phyloP scores from a whole-genome alignment of 495 filamentous ascomycete species.

The Penicillium riverlandense region DNA sequence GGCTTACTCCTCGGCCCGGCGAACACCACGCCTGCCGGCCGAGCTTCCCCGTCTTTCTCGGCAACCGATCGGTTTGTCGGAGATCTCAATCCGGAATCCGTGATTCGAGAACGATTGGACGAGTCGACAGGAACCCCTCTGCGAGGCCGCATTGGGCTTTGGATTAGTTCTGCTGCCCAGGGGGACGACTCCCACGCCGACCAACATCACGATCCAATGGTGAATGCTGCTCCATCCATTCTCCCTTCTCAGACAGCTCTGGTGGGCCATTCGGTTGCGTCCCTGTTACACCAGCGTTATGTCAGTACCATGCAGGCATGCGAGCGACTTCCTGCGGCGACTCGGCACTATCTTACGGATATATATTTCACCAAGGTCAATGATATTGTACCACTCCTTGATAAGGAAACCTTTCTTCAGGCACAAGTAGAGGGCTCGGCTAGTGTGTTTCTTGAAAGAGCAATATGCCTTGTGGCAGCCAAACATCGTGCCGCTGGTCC shows the following conservation, averaged over 20 bases:
- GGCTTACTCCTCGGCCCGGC: background rate
- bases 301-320: constrained; percentile 22
- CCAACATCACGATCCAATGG: background rate
- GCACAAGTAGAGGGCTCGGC: constrained; percentile 13
- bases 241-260: constrained; percentile 4
- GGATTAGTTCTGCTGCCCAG: constrained; percentile 27
- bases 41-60: constrained; percentile 6
- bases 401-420: constrained; percentile 16
- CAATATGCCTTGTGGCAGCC: constrained; percentile 40
- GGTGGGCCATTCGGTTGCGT: constrained; percentile 12
- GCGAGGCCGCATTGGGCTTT: constrained; percentile 36
- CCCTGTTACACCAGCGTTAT: constrained; percentile 22
- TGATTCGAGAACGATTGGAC: constrained; percentile 31
- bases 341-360: constrained; percentile 15
- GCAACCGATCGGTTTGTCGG: constrained; percentile 37
- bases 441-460: constrained; percentile 33
- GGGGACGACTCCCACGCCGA: background rate
- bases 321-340: constrained; percentile 18
- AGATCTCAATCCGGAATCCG: constrained; percentile 42
- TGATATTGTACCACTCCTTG: constrained; percentile 30
- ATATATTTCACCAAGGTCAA: constrained; percentile 31
- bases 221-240: background rate
- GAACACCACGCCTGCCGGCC: constrained; percentile 2
- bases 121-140: constrained; percentile 23
- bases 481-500: constrained; percentile 27